Evolutionary conservation across 2,329 filamentous ascomycete species (phyloP).

Genomic region (Aspergillus melleus): DNA sequence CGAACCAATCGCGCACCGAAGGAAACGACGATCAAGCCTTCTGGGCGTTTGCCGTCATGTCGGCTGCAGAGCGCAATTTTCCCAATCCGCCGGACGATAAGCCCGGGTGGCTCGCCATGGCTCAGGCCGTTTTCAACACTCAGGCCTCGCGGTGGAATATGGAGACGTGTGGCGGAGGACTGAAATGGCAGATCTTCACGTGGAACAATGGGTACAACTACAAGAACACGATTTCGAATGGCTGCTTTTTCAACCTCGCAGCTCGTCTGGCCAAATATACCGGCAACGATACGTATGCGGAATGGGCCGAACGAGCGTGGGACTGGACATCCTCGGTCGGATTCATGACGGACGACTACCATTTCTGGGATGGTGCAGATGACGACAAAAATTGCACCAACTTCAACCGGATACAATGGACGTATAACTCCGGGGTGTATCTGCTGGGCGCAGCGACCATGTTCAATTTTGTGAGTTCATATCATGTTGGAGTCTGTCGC

Average conservation of each 20-base stretch:
- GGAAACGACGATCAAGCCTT: constrained; percentile 61
- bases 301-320: constrained; percentile 70
- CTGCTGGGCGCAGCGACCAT: constrained; percentile 57
- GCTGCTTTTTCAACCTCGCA: constrained; percentile 34
- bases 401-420: constrained; percentile 56
- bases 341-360: constrained; percentile 51
- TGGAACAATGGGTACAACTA: constrained; percentile 36
- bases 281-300: constrained; percentile 31
- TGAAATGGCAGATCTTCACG: constrained; percentile 47
- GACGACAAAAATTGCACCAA: constrained; percentile 52
- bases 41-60: constrained; percentile 59
- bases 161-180: constrained; percentile 66
- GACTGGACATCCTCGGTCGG: constrained; percentile 56
- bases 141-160: constrained; percentile 71
- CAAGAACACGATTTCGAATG: constrained; percentile 37
- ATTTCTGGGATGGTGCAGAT: constrained; percentile 58
- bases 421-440: constrained; percentile 58
- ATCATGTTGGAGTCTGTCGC: background rate
- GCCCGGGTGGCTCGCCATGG: constrained; percentile 75
- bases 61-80: constrained; percentile 52
- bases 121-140: constrained; percentile 77
- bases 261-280: constrained; percentile 32
- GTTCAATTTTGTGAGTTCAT: constrained; percentile 51
- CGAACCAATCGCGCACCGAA: constrained; percentile 43
- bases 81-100: constrained; percentile 50